A percentile compares a stretch with the other conserved stretches of the same genome.
These are phyloP conservation scores for Aspergillus quadricinctus DNA, from an alignment of 2,329 filamentous ascomycete genomes.

Conservation along the genomic window DNA sequence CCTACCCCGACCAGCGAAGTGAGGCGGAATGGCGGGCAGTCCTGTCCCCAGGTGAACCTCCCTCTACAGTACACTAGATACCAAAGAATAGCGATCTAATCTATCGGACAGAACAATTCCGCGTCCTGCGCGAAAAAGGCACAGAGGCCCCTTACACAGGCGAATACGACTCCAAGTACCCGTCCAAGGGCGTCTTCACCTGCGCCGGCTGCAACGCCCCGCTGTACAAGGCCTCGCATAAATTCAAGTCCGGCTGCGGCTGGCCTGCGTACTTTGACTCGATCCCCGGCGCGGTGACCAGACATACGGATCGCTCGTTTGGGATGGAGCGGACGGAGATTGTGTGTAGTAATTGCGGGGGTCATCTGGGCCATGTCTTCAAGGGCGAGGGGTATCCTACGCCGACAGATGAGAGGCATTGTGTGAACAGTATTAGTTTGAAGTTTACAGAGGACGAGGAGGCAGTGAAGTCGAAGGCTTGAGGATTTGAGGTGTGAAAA, in stretches of 20 bases:
- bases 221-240: slow-evolving; percentile 88
- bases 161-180: slow-evolving; percentile 82
- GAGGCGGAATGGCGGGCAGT: slow-evolving; percentile 87
- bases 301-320: slow-evolving; percentile 70
- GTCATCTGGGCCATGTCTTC: slow-evolving; percentile 86
- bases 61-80: slow-evolving; percentile 30
- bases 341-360: slow-evolving; percentile 89
- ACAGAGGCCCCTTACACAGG: slow-evolving; percentile 79
- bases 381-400: slow-evolving; percentile 80
- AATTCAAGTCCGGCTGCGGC: slow-evolving; percentile 93
- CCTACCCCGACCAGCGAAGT: slow-evolving; percentile 73
- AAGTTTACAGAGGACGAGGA: slow-evolving; percentile 69
- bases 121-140: slow-evolving; percentile 84
- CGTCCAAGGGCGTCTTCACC: slow-evolving; percentile 71
- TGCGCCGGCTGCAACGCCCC: slow-evolving; percentile 84
- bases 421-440: slow-evolving; percentile 89
- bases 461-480: slow-evolving; percentile 28
- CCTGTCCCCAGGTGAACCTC: slow-evolving; percentile 60
- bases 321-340: slow-evolving; percentile 92
- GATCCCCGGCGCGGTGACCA: slow-evolving; percentile 80
- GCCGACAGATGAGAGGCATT: slow-evolving; percentile 93
- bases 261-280: slow-evolving; percentile 99
- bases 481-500: neutral
- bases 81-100: neutral
- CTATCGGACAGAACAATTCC: slow-evolving; percentile 74